Evolutionary conservation across 441 rosid genomes (phyloP), one percentile per base, ranked within the genome.

Genomic region (Populus trichocarpa): DNA sequence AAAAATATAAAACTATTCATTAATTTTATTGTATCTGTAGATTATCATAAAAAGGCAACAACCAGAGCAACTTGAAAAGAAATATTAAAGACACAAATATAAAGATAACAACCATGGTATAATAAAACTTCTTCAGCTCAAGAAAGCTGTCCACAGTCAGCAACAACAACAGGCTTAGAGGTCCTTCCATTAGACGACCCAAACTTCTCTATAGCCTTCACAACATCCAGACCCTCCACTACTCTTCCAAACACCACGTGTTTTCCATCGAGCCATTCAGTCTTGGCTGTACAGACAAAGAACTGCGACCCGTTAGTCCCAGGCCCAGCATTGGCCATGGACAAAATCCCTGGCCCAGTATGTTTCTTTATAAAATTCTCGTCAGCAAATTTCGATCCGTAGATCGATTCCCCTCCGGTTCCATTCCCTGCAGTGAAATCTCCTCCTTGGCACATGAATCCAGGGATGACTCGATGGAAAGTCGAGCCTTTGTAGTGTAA

Each of bases 361-460:
- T 87, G 90, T 78, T 85, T 87, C 79, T 73, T 53, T 1, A 78
- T 69, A 33, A 87, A 85, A 66, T 85, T 87, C 75, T 87, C 90
- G 35, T 87, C 90, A 3, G 81, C 82, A 63, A 87, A 85, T 71
- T 85, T 87, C 64, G 64, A 40, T 66, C 88, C 88, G 68, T 87
- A 85, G 50, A 87, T 85, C 28, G 90, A 85, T 42, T 85, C 90
- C 2, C 90, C 90, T 36, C 88, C 87, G 0, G 83, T 85, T 16
- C 90, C 90, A 75, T 94, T 88, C 4, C 97, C 93, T 32, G 88
- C 88, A 0, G 98, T 91, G 87, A 93, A 90, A 38, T 89, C 92
- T 0, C 94, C 89, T 0, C 97, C 97, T 77, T 89, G 94, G 75
- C 95, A 88, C 95, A 90, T 90, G 86, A 91, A 91, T 1, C 85